These are phyloP conservation scores for Tephrocybe sp. DNA, from an alignment of 768 basidiomycete genomes.

Conservation along the genomic window DNA sequence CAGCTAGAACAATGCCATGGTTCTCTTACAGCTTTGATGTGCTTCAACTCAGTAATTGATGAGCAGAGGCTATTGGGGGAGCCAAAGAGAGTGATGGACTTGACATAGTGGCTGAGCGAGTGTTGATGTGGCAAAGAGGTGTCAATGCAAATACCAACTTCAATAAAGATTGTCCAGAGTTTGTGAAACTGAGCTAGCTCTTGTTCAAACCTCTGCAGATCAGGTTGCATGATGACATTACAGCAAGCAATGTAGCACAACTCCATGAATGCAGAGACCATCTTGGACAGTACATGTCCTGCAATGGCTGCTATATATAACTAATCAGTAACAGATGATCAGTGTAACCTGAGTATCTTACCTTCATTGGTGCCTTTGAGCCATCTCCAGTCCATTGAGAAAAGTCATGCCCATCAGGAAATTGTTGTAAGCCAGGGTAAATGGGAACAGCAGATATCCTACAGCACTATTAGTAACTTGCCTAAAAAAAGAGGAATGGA, in stretches of 20 bases:
- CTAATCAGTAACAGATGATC: too few relatives aligned
- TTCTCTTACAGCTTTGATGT: too few relatives aligned
- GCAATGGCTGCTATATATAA: slow-evolving; percentile 18
- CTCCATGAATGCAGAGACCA: slow-evolving; percentile 20
- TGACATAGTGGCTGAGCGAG: slow-evolving; percentile 1
- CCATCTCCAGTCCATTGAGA: slow-evolving; percentile 31
- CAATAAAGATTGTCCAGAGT: slow-evolving; percentile 1
- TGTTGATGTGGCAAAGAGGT: slow-evolving; percentile 12
- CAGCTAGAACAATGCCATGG: too few relatives aligned
- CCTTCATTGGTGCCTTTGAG: slow-evolving; percentile 36
- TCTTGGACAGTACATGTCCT: slow-evolving; percentile 16
- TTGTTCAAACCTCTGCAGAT: slow-evolving; percentile 17
- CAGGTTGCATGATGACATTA: slow-evolving; percentile 18
- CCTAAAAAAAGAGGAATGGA: too few relatives aligned
- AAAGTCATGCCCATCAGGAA: slow-evolving; percentile 23
- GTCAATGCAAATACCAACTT: neutral
- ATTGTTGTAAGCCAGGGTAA: slow-evolving; percentile 23
- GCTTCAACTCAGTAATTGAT: too few relatives aligned
- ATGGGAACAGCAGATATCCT: slow-evolving; percentile 23
- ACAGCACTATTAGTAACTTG: too few relatives aligned
- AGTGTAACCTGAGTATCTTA: too few relatives aligned
- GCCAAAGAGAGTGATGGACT: neutral
- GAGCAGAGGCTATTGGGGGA: too few relatives aligned
- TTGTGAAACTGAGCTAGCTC: slow-evolving; percentile 3
- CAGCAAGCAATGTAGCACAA: slow-evolving; percentile 21